Conservation (phyloP, 805 yeast genomes). For the Myxozyma kluyveri region DNA sequence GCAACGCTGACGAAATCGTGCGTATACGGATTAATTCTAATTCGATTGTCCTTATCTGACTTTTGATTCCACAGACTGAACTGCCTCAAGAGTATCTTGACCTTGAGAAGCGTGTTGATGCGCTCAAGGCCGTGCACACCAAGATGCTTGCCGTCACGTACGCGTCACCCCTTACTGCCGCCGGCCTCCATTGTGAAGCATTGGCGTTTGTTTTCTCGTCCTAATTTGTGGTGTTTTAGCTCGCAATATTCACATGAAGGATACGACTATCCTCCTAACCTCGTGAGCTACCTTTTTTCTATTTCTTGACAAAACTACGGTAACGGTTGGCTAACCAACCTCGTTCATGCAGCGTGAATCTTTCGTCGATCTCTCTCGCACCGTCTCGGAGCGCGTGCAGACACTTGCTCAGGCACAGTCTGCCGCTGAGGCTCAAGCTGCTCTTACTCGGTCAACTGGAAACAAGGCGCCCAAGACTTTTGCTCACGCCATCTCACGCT, state of each 20-base stretch:
- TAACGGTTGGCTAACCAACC: not conserved
- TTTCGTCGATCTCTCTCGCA: constrained; percentile 67
- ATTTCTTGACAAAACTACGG: not conserved
- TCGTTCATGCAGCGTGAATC: constrained; percentile 54
- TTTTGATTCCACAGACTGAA: constrained; percentile 48
- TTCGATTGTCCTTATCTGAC: not conserved
- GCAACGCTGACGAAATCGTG: constrained; percentile 70
- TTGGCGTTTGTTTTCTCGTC: not conserved
- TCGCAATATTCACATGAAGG: constrained; percentile 67
- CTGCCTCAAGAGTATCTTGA: constrained; percentile 78
- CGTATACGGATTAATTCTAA: constrained; percentile 7
- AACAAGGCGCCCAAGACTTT: constrained; percentile 68
- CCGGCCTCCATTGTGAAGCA: constrained; percentile 37
- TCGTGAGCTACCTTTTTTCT: constrained; percentile 33
- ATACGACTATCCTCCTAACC: constrained; percentile 78
- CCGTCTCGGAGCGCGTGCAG: constrained; percentile 59
- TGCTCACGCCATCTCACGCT: constrained; percentile 77
- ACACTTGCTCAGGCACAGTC: constrained; percentile 69
- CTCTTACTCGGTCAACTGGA: constrained; percentile 54
- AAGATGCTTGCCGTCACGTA: constrained; percentile 52
- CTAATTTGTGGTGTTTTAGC: constrained; percentile 37
- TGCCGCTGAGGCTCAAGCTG: constrained; percentile 80
- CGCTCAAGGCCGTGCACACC: constrained; percentile 64
- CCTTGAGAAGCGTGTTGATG: constrained; percentile 70
- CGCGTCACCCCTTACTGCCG: constrained; percentile 41